A percentile compares a stretch with the other conserved stretches of the same genome.
These are phyloP conservation scores for Xylaria sp. DNA, from an alignment of 2,329 filamentous ascomycete species.

Conservation along the genomic window DNA sequence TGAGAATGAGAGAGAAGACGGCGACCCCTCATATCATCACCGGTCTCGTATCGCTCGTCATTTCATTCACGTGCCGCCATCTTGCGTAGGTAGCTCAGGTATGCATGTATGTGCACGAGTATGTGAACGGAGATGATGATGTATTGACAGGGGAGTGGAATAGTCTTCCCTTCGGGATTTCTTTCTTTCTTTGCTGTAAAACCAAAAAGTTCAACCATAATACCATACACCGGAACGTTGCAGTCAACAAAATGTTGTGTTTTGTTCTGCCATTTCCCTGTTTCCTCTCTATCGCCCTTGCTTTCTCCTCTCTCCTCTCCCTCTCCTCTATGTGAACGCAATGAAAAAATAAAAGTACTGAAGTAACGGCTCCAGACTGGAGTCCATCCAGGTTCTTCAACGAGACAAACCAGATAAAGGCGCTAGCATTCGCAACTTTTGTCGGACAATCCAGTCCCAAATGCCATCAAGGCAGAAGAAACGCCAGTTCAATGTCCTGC, in stretches of 20 bases:
- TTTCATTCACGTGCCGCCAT: not conserved
- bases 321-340: not conserved
- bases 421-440: conserved; percentile 19
- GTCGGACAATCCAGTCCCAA: conserved; percentile 13
- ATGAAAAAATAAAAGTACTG: conserved; percentile 1
- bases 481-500: conserved; percentile 17
- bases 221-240: not conserved
- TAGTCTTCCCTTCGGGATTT: conserved; percentile 3
- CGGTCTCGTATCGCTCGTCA: conserved; percentile 1
- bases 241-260: not conserved
- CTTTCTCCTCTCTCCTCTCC: not conserved
- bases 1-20: not conserved
- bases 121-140: conserved; percentile 3
- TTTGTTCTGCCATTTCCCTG: not conserved
- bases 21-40: not conserved
- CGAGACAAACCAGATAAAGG: conserved; percentile 9
- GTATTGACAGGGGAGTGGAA: conserved; percentile 6
- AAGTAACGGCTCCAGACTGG: not conserved
- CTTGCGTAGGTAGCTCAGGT: not conserved
- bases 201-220: not conserved
- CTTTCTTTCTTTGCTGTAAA: conserved; percentile 5
- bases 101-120: not conserved
- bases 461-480: conserved; percentile 16
- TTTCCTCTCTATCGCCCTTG: not conserved
- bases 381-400: not conserved